phyloP scores from a whole-genome alignment of 768 basidiomycete genomes.

The Agrocybe pediades region DNA sequence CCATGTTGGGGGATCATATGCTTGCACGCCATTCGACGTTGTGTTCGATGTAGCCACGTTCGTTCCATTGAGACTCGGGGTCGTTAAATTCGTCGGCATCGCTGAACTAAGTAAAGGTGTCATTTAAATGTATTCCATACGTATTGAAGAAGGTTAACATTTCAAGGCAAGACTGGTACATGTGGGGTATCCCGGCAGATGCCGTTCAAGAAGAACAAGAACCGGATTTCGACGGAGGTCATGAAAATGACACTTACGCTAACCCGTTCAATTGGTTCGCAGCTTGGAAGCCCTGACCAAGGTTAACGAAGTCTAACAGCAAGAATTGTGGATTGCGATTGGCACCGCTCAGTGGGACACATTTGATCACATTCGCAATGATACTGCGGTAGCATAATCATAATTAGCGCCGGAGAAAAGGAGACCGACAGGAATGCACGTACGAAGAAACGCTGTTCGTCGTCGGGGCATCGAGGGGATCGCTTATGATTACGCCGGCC shows the following conservation, averaged over 20 bases:
- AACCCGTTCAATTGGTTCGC: constrained; percentile 48
- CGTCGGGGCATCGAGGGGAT: constrained; percentile 35
- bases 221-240: not conserved
- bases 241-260: constrained; percentile 26
- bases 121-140: not conserved
- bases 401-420: not conserved
- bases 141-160: not conserved
- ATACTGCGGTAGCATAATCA: constrained; percentile 28
- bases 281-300: constrained; percentile 45
- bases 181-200: not conserved
- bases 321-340: constrained; percentile 53
- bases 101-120: not conserved
- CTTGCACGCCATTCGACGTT: not conserved
- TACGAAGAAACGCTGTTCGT: constrained; percentile 41
- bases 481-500: constrained; percentile 37
- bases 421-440: constrained; percentile 18
- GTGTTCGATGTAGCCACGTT: not conserved
- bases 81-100: not conserved
- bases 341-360: constrained; percentile 39
- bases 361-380: constrained; percentile 41
- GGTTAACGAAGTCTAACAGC: constrained; percentile 53
- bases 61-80: not conserved
- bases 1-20: not conserved
- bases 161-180: not conserved
- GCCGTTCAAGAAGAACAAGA: not conserved